Percentiles rank a stretch among this genome's conserved stretches.
These are phyloP conservation scores for Drechslerella stenobrocha DNA, from an alignment of 2,329 filamentous ascomycete species.

Conservation along the genomic window DNA sequence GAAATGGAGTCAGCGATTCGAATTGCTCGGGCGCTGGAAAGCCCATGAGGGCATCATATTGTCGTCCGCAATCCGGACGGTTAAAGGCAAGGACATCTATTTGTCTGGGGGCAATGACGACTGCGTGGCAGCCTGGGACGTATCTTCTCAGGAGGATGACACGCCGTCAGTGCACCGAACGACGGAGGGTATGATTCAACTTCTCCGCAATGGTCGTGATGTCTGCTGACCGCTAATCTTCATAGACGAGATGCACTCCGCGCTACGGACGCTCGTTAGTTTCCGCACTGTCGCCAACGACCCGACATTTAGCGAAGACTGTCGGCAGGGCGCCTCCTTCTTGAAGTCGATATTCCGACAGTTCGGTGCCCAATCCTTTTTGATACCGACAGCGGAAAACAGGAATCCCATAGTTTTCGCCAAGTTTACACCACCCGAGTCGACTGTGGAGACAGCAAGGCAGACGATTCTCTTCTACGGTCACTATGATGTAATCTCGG, in stretches of 20 bases:
- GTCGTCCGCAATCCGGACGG: slow-evolving; percentile 73
- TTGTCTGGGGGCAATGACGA: slow-evolving; percentile 94
- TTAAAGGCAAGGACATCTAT: slow-evolving; percentile 75
- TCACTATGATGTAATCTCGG: slow-evolving; percentile 95
- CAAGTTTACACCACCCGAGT: slow-evolving; percentile 73
- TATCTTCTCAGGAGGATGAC: slow-evolving; percentile 57
- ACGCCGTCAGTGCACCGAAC: slow-evolving; percentile 24
- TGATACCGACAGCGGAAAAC: slow-evolving; percentile 77
- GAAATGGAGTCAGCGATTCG: slow-evolving; percentile 80
- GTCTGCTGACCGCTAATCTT: slow-evolving; percentile 50
- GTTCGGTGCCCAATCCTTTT: slow-evolving; percentile 83
- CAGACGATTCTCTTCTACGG: slow-evolving; percentile 96
- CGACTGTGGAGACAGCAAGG: slow-evolving; percentile 57
- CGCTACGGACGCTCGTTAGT: slow-evolving; percentile 80
- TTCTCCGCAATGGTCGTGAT: slow-evolving; percentile 55
- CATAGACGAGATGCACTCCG: slow-evolving; percentile 67
- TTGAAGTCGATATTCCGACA: slow-evolving; percentile 88
- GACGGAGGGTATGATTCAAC: slow-evolving; percentile 47
- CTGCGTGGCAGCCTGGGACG: slow-evolving; percentile 83
- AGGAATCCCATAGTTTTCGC: slow-evolving; percentile 94
- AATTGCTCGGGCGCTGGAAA: slow-evolving; percentile 74
- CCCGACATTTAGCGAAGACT: slow-evolving; percentile 84
- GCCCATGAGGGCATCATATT: slow-evolving; percentile 87
- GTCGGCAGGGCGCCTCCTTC: slow-evolving; percentile 87
- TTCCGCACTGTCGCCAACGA: slow-evolving; percentile 90